Conservation (phyloP, 139 green algal genomes). For the Chlamydomonas sp. region DNA sequence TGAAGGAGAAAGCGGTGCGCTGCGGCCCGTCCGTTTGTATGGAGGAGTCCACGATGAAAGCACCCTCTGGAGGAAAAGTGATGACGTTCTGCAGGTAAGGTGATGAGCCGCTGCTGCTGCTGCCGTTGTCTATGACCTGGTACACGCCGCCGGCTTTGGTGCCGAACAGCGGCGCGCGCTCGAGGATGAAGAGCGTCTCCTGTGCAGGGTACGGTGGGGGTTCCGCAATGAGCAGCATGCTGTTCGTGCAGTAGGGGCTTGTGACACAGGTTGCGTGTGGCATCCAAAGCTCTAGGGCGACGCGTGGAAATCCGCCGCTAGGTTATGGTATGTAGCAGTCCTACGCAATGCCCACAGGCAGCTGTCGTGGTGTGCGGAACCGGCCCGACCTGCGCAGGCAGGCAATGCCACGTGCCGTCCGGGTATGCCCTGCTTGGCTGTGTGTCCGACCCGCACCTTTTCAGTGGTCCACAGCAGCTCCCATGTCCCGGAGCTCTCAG, state of each 20-base stretch:
- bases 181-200: conserved; percentile 88
- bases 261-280: neutral
- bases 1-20: conserved; percentile 80
- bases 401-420: too few relatives aligned
- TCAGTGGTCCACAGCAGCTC: conserved; percentile 83
- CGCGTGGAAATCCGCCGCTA: neutral
- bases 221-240: neutral
- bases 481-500: conserved; percentile 61
- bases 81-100: conserved; percentile 83
- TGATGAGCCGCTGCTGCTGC: neutral
- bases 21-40: conserved; percentile 48
- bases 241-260: neutral
- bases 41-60: conserved; percentile 80
- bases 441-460: neutral
- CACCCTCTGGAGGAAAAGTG: conserved; percentile 84
- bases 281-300: neutral
- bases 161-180: conserved; percentile 81
- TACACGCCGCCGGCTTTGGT: conserved; percentile 83
- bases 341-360: too few relatives aligned
- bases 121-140: conserved; percentile 61
- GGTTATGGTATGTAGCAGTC: too few relatives aligned
- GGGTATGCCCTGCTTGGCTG: too few relatives aligned
- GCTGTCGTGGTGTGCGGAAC: too few relatives aligned
- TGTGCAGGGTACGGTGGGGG: conserved; percentile 42
- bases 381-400: too few relatives aligned